Evolutionary conservation across 2,329 filamentous ascomycete species (phyloP), one percentile per base, ranked within the genome.

Genomic region (Fusarium veterinarium): DNA sequence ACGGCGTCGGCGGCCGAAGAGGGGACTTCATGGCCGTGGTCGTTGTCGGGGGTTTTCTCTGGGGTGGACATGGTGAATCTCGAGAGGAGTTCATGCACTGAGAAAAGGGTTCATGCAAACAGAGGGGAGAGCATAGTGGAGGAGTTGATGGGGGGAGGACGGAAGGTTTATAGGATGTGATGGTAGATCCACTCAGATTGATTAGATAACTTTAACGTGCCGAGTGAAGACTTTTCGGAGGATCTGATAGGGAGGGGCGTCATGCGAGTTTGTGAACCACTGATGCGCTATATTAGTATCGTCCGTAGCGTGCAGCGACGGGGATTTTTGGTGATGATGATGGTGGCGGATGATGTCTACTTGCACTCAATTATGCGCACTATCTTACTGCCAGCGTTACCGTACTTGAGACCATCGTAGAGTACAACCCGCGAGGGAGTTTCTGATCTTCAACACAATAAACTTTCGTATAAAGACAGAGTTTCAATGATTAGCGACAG

Each of bases 1-100:
- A 79, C 71, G 13, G 69, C 77, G 7, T 78, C 74, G n/a, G 76
- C 77, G 17, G 77, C 69, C 4, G 75, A 57, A 10, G 55, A 40
- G 20, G 58, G 28, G 37, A 48, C 44, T 30, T 69, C 67, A 37
- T 41, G 65, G 10, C 38, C 58, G 42, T 42, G 42, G 35, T 70
- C 69, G 28, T 60, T 61, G 19, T 53, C 31, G 23, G 48, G 41
- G 17, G 71, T 30, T 58, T 67, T 69, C 25, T 57, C 55, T 57
- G 40, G 55, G 40, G 56, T 8, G 33, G 61, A 69, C 71, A 74
- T 73, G 41, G 7, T 56, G 14, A 19, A 2, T 28, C 46, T 49
- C 28, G 20, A 48, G 12, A n/a, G 28, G 46, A 49, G 46, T 49
- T 33, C 46, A 49, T 51, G 30, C 30, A 35, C 44, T 0, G 25